A percentile compares a stretch with the other conserved stretches of the same genome.
phyloP scores from a whole-genome alignment of 148 eudicot genomes.

The Chenopodium quinoa region DNA sequence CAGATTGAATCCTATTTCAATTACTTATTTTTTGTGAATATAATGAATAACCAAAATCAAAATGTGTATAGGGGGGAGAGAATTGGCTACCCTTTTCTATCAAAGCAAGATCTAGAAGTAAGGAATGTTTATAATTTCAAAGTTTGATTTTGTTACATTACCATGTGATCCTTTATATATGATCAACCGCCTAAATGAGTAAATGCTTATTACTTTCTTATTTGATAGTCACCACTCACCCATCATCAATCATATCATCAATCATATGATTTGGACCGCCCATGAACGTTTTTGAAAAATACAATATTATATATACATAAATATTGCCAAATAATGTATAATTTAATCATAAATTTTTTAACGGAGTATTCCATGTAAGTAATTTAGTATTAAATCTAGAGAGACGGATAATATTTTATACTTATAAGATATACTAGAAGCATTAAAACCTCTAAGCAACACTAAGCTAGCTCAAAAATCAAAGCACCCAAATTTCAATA shows the following conservation, averaged over 20 bases:
- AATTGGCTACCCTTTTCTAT: not conserved
- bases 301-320: too few species aligned
- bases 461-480: not conserved
- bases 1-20: not conserved
- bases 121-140: not conserved
- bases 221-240: constrained; percentile 1
- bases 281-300: not conserved
- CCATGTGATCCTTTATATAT: constrained; percentile 1
- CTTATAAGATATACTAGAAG: not conserved
- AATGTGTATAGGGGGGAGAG: not conserved
- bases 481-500: constrained; percentile 14
- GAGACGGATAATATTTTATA: too few species aligned
- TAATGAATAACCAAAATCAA: not conserved
- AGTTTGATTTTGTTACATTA: not conserved
- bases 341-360: too few species aligned
- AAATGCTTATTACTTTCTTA: not conserved
- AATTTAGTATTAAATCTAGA: too few species aligned
- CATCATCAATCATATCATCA: constrained; percentile 17
- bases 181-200: not conserved
- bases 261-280: constrained; percentile 23
- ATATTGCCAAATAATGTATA: not conserved
- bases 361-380: too few species aligned
- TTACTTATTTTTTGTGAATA: not conserved
- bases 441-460: not conserved
- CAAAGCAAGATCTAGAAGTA: not conserved